Evolutionary conservation across 495 filamentous ascomycete species (phyloP).

Genomic region (Penicillium turbatum): DNA sequence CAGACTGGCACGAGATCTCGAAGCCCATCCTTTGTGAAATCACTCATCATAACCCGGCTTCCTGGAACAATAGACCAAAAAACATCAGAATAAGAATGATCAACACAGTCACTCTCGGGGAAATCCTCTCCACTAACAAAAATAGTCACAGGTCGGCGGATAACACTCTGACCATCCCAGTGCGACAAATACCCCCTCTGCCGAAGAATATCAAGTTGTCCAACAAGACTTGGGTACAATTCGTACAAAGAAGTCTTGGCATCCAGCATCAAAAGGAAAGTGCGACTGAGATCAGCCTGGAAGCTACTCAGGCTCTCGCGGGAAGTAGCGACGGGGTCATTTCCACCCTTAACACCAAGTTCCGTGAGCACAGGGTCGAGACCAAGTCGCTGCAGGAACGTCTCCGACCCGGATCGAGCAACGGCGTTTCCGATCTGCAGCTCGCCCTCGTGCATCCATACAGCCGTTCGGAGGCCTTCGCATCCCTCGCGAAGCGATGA

Average conservation of each 20-base stretch:
- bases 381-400: conserved; percentile 11
- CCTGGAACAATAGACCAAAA: conserved; percentile 64
- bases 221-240: conserved; percentile 17
- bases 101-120: conserved; percentile 42
- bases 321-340: background rate
- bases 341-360: background rate
- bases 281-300: background rate
- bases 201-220: conserved; percentile 54
- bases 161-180: conserved; percentile 43
- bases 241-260: conserved; percentile 10
- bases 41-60: conserved; percentile 2
- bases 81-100: conserved; percentile 47
- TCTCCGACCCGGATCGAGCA: background rate
- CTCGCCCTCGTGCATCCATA: conserved; percentile 57
- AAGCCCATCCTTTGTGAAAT: conserved; percentile 2
- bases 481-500: conserved; percentile 19
- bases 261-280: conserved; percentile 18
- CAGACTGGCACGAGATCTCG: conserved; percentile 15
- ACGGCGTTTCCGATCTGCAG: conserved; percentile 55
- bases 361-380: conserved; percentile 12
- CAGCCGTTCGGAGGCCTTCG: conserved; percentile 41
- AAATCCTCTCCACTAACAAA: conserved; percentile 63
- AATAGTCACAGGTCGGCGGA: conserved; percentile 60
- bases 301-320: background rate
- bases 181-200: conserved; percentile 55